Percentiles rank a stretch among this genome's conserved stretches.
Evolutionary conservation across 1,284 basidiomycete genomes (phyloP).

Genomic region (Xerocomus amazonicus): DNA sequence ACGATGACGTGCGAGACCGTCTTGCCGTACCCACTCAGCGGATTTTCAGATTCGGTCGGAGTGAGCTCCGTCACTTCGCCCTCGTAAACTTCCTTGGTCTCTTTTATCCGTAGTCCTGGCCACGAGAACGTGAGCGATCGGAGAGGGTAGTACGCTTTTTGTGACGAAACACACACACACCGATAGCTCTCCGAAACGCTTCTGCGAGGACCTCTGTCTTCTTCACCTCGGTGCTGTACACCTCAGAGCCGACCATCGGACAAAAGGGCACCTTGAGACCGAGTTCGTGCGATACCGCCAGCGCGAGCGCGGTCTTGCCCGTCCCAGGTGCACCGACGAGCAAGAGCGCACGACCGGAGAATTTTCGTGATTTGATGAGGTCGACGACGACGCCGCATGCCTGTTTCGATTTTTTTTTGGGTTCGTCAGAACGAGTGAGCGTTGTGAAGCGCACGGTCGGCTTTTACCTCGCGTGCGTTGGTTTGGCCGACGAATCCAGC

Average conservation of each 20-base stretch:
- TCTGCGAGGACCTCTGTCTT: slow-evolving; percentile 99
- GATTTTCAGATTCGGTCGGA: slow-evolving; percentile 93
- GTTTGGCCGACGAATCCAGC: slow-evolving; percentile 92
- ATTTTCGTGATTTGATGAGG: slow-evolving; percentile 85
- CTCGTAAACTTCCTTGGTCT: slow-evolving; percentile 98
- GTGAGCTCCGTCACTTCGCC: slow-evolving; percentile 98
- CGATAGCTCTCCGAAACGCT: slow-evolving; percentile 92
- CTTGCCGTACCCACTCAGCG: slow-evolving; percentile 95
- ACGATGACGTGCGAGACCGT: slow-evolving; percentile 97
- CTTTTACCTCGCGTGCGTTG: slow-evolving; percentile 80
- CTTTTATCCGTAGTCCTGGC: slow-evolving; percentile 96
- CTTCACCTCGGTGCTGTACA: slow-evolving; percentile 96
- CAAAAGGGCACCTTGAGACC: slow-evolving; percentile 97
- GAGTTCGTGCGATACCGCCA: slow-evolving; percentile 92
- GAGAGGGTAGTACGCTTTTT: too few species aligned
- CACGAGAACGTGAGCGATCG: too few species aligned
- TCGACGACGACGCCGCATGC: slow-evolving; percentile 92
- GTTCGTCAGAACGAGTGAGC: too few species aligned
- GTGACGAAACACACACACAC: too few species aligned
- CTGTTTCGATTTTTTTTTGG: slow-evolving; percentile 39
- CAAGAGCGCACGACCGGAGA: slow-evolving; percentile 86
- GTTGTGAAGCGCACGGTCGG: too few species aligned
- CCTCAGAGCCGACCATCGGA: slow-evolving; percentile 97
- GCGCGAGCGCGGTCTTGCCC: slow-evolving; percentile 92
- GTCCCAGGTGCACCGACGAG: slow-evolving; percentile 91